Percentiles rank a stretch among this genome's conserved stretches.
Conservation (phyloP, 129 eudicot genomes). For the Kitagawia praeruptora region DNA sequence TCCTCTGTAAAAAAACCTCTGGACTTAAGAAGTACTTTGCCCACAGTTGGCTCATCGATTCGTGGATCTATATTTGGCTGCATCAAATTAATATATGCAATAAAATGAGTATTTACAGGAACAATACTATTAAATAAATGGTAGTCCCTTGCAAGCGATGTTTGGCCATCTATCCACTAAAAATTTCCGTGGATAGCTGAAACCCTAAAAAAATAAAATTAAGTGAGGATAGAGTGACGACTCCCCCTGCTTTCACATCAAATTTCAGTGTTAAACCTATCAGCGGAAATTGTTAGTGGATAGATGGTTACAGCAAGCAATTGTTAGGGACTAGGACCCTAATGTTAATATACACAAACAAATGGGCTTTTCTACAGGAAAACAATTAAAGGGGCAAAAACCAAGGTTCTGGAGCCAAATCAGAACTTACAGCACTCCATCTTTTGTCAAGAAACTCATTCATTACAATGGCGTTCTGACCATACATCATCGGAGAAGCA, state of each 20-base stretch:
- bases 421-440: slow-evolving; percentile 44
- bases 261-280: too few relatives aligned
- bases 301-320: too few relatives aligned
- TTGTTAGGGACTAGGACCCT: too few relatives aligned
- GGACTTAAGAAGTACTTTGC: slow-evolving; percentile 53
- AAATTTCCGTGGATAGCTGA: too few relatives aligned
- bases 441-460: slow-evolving; percentile 48
- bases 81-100: not conserved
- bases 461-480: slow-evolving; percentile 44
- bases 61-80: slow-evolving; percentile 60
- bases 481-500: slow-evolving; percentile 58
- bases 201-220: too few relatives aligned
- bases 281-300: too few relatives aligned
- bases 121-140: not conserved
- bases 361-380: not conserved
- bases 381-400: not conserved
- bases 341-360: not conserved
- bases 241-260: too few relatives aligned
- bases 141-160: too few relatives aligned
- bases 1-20: slow-evolving; percentile 54
- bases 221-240: too few relatives aligned
- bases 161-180: too few relatives aligned
- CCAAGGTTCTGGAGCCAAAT: not conserved
- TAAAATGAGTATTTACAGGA: not conserved
- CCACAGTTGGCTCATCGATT: slow-evolving; percentile 52